A percentile compares a stretch with the other conserved stretches of the same genome.
Evolutionary conservation across 371 early-diverging fungal species (phyloP).

Genomic region (Encephalitozoon hellem): DNA sequence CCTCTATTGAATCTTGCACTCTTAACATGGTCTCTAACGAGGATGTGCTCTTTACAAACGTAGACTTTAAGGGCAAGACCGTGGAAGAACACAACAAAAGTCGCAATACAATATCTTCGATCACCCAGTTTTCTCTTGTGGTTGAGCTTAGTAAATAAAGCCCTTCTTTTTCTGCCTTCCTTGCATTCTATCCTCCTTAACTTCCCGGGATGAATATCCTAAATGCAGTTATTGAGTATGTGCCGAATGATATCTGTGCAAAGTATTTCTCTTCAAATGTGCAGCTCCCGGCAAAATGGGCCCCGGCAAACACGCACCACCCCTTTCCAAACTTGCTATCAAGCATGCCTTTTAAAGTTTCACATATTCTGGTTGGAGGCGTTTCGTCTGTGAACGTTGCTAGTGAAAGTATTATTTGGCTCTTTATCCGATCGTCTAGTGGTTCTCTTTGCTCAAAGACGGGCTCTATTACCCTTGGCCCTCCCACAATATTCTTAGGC

Average conservation of each 20-base stretch:
- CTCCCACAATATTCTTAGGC: not conserved
- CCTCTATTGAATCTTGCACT: not conserved
- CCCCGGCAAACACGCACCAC: slow-evolving; percentile 59
- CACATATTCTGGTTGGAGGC: slow-evolving; percentile 9
- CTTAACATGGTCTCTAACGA: slow-evolving; percentile 13
- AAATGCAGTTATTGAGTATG: slow-evolving; percentile 5
- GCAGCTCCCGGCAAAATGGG: slow-evolving; percentile 54
- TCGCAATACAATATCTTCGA: not conserved
- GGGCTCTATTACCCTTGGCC: not conserved
- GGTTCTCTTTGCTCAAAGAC: not conserved
- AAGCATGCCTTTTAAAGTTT: slow-evolving; percentile 42
- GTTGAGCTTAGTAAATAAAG: not conserved
- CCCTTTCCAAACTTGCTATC: slow-evolving; percentile 55
- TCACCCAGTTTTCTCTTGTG: not conserved
- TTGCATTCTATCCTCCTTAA: not conserved
- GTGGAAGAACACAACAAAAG: not conserved
- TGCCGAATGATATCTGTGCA: slow-evolving; percentile 12
- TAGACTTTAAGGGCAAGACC: not conserved
- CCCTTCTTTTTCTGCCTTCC: not conserved
- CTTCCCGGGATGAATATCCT: slow-evolving; percentile 14
- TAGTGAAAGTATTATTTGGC: not conserved
- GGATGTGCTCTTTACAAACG: not conserved
- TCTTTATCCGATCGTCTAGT: slow-evolving; percentile 19
- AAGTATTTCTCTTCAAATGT: slow-evolving; percentile 31
- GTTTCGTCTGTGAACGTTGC: slow-evolving; percentile 1